Conservation (phyloP, 192 early-diverging fungal species). For the Dissophora globulifera region DNA sequence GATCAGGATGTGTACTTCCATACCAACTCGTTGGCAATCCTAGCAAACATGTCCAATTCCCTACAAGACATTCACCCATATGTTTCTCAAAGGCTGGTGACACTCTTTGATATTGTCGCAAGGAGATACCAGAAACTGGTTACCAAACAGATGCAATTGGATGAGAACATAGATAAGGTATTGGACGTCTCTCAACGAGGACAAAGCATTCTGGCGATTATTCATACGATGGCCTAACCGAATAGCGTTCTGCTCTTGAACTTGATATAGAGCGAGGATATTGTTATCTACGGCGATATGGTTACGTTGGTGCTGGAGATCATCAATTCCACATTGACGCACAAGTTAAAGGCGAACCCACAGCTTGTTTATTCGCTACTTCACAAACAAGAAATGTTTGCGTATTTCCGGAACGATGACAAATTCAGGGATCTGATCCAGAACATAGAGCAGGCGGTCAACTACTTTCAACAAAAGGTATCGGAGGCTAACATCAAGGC, state of each 20-base stretch:
- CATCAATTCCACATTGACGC: slow-evolving; percentile 72
- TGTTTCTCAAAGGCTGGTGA: slow-evolving; percentile 76
- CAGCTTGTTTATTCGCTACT: slow-evolving; percentile 78
- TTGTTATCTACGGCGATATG: slow-evolving; percentile 73
- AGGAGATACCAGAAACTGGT: slow-evolving; percentile 72
- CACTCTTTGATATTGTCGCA: slow-evolving; percentile 74
- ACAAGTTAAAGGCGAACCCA: slow-evolving; percentile 70
- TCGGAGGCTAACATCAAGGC: slow-evolving; percentile 71
- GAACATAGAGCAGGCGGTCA: slow-evolving; percentile 75
- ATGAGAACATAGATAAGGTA: slow-evolving; percentile 54
- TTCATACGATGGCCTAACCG: no score
- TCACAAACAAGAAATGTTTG: slow-evolving; percentile 73
- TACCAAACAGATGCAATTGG: slow-evolving; percentile 32
- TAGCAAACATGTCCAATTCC: slow-evolving; percentile 72
- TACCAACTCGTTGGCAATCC: slow-evolving; percentile 68
- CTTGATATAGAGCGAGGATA: slow-evolving; percentile 50
- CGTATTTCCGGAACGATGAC: slow-evolving; percentile 59
- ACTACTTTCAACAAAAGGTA: slow-evolving; percentile 71
- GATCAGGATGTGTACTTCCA: slow-evolving; percentile 78
- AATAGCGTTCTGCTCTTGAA: not conserved
- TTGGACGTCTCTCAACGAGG: no score
- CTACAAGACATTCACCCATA: slow-evolving; percentile 71
- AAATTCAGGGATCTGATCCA: slow-evolving; percentile 67
- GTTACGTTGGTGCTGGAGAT: slow-evolving; percentile 75
- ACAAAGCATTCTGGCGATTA: no score